These are phyloP conservation scores for Pseudodiploospora longispora DNA, from an alignment of 2,329 filamentous ascomycete species.

Conservation along the genomic window DNA sequence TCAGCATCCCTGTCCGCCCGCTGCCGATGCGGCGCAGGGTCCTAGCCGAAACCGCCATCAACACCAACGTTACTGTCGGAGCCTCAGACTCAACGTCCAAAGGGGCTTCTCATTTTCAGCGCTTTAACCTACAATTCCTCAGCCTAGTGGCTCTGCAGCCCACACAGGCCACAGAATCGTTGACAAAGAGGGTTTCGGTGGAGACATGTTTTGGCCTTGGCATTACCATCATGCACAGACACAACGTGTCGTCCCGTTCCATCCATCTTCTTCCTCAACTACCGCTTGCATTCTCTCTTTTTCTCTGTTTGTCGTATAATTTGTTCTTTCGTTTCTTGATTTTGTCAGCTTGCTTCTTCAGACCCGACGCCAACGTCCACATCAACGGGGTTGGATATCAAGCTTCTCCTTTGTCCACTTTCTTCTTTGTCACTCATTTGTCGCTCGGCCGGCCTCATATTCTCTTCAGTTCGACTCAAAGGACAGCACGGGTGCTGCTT, in stretches of 20 bases:
- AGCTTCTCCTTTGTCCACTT: too few relatives aligned
- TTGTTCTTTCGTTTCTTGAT: constrained; percentile 8
- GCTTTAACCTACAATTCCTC: too few relatives aligned
- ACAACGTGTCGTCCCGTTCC: constrained; percentile 3
- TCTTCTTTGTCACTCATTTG: too few relatives aligned
- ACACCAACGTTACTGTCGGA: constrained; percentile 6
- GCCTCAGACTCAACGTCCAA: constrained; percentile 2
- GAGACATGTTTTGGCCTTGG: constrained; percentile 1
- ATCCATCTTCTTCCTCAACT: constrained; percentile 9
- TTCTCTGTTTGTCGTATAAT: constrained; percentile 10
- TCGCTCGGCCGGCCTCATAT: too few relatives aligned
- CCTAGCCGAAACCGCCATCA: constrained; percentile 2
- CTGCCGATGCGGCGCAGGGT: background rate
- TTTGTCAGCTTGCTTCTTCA: constrained; percentile 11
- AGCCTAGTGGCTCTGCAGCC: too few relatives aligned
- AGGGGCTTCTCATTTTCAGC: background rate
- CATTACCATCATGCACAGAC: background rate
- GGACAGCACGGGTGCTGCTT: too few relatives aligned
- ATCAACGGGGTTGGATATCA: too few relatives aligned
- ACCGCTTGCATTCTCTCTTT: constrained; percentile 2
- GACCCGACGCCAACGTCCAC: too few relatives aligned
- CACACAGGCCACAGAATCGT: too few relatives aligned
- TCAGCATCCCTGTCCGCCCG: constrained; percentile 12
- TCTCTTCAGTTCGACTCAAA: too few relatives aligned
- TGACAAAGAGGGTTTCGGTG: too few relatives aligned